A percentile compares a stretch with the other conserved stretches of the same genome.
phyloP scores from a whole-genome alignment of 1,284 basidiomycete genomes.

The Phaffia rhodozyma region DNA sequence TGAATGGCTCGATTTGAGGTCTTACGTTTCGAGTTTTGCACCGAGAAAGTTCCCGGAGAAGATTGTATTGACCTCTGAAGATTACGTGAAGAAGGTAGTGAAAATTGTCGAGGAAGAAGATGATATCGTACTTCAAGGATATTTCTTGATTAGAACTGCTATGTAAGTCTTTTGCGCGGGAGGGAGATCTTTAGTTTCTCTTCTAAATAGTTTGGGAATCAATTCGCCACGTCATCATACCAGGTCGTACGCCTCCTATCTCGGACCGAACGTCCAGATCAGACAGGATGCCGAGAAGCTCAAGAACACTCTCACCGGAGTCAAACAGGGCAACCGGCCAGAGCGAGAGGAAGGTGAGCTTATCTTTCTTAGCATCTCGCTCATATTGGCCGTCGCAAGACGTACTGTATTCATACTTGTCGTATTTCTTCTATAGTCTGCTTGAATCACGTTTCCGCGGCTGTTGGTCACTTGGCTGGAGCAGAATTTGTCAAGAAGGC shows the following conservation, averaged over 20 bases:
- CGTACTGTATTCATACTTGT: neutral
- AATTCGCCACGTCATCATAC: neutral
- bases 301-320: conserved; percentile 60
- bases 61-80: conserved; percentile 74
- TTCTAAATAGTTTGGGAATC: neutral
- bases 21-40: conserved; percentile 73
- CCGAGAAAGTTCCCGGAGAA: conserved; percentile 60
- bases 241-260: conserved; percentile 52
- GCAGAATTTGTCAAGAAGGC: conserved; percentile 69
- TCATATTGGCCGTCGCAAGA: neutral
- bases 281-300: conserved; percentile 61
- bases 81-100: conserved; percentile 58
- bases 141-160: conserved; percentile 62
- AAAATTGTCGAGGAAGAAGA: conserved; percentile 57
- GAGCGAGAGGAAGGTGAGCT: conserved; percentile 52
- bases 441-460: conserved; percentile 34
- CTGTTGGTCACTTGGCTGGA: conserved; percentile 42
- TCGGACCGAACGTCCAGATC: conserved; percentile 60
- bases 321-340: conserved; percentile 74
- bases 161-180: neutral
- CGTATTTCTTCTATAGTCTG: conserved; percentile 28
- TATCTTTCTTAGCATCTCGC: neutral
- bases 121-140: conserved; percentile 67
- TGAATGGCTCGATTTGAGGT: conserved; percentile 56
- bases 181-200: neutral